Evolutionary conservation across 306 rosid genomes (phyloP).

Genomic region (Arachis hypogaea): DNA sequence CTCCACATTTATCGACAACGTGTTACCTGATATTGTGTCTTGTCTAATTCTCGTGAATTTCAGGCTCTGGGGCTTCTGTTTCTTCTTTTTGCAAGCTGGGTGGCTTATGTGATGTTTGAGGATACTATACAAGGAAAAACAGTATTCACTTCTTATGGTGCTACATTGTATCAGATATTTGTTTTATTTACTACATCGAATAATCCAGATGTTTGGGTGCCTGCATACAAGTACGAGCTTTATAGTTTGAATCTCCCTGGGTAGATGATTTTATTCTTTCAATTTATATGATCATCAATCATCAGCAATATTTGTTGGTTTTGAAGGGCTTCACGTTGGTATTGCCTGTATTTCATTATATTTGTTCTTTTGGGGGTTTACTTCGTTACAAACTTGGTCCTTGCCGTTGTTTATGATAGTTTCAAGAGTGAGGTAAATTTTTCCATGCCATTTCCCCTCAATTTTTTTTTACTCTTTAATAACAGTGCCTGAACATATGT

Average conservation of each 20-base stretch:
- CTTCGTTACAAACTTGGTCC: slow-evolving; percentile 91
- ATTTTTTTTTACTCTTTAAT: slow-evolving; percentile 27
- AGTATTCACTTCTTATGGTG: slow-evolving; percentile 79
- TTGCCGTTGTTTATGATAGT: slow-evolving; percentile 96
- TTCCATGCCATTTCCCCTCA: slow-evolving; percentile 19
- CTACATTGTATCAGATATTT: slow-evolving; percentile 83
- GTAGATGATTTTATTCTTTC: slow-evolving; percentile 35
- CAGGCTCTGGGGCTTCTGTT: slow-evolving; percentile 89
- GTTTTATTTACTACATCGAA: slow-evolving; percentile 88
- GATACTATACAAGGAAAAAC: slow-evolving; percentile 82
- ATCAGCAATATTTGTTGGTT: slow-evolving; percentile 40
- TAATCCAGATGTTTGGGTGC: slow-evolving; percentile 98
- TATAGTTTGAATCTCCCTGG: slow-evolving; percentile 28
- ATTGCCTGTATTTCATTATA: slow-evolving; percentile 71
- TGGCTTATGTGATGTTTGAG: slow-evolving; percentile 94
- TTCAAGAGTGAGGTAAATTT: slow-evolving; percentile 85
- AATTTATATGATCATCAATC: slow-evolving; percentile 12
- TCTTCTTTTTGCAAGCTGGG: slow-evolving; percentile 94
- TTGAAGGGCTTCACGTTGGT: slow-evolving; percentile 93
- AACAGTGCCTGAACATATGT: slow-evolving; percentile 25
- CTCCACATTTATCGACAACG: background rate
- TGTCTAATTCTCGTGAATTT: slow-evolving; percentile 43
- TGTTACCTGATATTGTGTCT: slow-evolving; percentile 11
- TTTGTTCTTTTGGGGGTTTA: slow-evolving; percentile 95
- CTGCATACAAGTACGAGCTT: slow-evolving; percentile 92